These are phyloP conservation scores for Royoungia palumana DNA, from an alignment of 768 basidiomycete species.

Conservation along the genomic window DNA sequence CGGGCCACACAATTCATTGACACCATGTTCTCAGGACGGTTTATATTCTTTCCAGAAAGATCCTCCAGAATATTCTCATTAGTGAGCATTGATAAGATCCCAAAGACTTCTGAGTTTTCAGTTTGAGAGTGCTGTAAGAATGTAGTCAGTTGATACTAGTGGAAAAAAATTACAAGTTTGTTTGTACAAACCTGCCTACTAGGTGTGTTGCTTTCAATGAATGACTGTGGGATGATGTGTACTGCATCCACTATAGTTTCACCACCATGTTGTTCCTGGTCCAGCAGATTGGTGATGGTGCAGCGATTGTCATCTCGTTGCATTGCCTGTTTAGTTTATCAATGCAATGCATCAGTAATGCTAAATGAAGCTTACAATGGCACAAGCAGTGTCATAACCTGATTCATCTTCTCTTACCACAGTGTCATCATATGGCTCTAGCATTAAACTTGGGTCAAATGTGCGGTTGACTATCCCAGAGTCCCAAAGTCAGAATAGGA, in stretches of 20 bases:
- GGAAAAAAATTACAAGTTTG: background rate
- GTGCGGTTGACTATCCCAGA: no score
- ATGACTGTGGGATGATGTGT: slow-evolving; percentile 1
- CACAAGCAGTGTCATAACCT: background rate
- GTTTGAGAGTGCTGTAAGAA: no score
- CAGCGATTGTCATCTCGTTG: background rate
- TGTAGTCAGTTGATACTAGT: no score
- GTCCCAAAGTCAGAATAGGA: no score
- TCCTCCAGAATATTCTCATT: background rate
- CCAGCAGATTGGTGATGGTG: background rate
- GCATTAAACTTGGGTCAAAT: background rate
- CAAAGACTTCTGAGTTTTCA: no score
- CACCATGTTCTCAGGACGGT: slow-evolving; percentile 1
- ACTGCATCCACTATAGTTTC: background rate
- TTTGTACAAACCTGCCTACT: background rate
- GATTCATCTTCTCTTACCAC: background rate
- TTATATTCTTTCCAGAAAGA: background rate
- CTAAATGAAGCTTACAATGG: background rate
- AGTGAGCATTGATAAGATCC: background rate
- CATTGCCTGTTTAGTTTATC: background rate
- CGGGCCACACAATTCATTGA: background rate
- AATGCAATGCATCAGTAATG: background rate
- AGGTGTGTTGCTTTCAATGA: background rate
- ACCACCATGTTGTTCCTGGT: background rate
- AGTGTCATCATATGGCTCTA: background rate